Conservation (phyloP, 2,329 filamentous ascomycete genomes). For the Aspergillus neoniger region DNA sequence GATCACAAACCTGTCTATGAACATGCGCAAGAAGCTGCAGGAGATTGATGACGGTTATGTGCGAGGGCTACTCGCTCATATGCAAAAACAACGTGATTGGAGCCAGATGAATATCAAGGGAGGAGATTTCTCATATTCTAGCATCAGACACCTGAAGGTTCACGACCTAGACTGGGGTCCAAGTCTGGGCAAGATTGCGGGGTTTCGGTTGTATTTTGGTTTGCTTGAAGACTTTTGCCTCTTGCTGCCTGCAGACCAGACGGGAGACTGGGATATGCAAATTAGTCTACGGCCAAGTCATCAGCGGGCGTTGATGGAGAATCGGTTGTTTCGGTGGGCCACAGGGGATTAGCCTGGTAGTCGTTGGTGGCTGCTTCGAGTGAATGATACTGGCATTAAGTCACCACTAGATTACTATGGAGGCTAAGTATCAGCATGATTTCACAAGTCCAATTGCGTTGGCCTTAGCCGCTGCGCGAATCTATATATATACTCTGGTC, state of each 20-base stretch:
- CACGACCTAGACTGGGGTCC: not conserved
- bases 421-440: no score
- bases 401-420: no score
- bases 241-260: not conserved
- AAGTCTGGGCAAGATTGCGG: not conserved
- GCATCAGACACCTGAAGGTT: conserved; percentile 5
- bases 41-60: not conserved
- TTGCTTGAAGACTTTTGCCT: not conserved
- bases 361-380: no score
- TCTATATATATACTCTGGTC: no score
- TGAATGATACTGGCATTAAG: no score
- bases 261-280: not conserved
- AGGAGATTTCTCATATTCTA: not conserved
- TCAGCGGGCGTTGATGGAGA: not conserved
- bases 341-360: no score
- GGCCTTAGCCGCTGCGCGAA: no score
- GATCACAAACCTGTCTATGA: not conserved
- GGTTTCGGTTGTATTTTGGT: not conserved
- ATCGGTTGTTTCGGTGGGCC: not conserved
- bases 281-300: not conserved
- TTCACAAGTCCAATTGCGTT: no score
- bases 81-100: conserved; percentile 1
- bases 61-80: not conserved
- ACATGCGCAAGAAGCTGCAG: not conserved
- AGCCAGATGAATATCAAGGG: not conserved